phyloP scores from a whole-genome alignment of 768 basidiomycete species.

The Rhizopogon rudus region DNA sequence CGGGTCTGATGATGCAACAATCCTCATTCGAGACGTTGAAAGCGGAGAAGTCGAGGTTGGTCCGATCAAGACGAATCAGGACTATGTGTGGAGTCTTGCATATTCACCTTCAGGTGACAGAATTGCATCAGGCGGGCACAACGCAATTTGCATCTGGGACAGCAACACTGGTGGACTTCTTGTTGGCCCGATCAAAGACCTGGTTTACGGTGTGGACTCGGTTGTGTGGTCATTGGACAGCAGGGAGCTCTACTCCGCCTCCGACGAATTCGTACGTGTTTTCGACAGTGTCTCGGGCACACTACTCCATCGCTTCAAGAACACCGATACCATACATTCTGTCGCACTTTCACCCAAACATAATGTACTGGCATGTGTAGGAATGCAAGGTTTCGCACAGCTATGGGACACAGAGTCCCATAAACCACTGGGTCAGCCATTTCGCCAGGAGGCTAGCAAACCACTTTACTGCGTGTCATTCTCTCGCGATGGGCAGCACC shows the following conservation, averaged over 20 bases:
- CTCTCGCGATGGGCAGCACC: neutral
- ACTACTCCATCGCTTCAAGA: neutral
- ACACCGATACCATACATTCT: neutral
- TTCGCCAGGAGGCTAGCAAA: neutral
- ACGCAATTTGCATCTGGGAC: neutral
- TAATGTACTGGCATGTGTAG: neutral
- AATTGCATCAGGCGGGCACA: conserved; percentile 54
- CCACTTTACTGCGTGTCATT: neutral
- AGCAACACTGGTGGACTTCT: neutral
- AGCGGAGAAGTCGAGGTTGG: too few species aligned
- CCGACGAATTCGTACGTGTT: neutral
- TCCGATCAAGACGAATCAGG: too few species aligned
- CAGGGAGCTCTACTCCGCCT: neutral
- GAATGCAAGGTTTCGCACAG: neutral
- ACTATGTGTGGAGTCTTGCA: too few species aligned
- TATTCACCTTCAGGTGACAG: too few species aligned
- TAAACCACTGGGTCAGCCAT: neutral
- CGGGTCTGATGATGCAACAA: too few species aligned
- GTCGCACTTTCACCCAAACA: neutral
- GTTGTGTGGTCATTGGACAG: neutral
- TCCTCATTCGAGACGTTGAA: too few species aligned
- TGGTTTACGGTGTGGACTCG: neutral
- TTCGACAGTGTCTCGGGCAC: neutral
- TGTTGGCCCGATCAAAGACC: neutral
- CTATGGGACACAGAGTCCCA: neutral